Base-by-base conservation (phyloP, 495 filamentous ascomycete genomes). In the Aspergillus hancockii region DNA sequence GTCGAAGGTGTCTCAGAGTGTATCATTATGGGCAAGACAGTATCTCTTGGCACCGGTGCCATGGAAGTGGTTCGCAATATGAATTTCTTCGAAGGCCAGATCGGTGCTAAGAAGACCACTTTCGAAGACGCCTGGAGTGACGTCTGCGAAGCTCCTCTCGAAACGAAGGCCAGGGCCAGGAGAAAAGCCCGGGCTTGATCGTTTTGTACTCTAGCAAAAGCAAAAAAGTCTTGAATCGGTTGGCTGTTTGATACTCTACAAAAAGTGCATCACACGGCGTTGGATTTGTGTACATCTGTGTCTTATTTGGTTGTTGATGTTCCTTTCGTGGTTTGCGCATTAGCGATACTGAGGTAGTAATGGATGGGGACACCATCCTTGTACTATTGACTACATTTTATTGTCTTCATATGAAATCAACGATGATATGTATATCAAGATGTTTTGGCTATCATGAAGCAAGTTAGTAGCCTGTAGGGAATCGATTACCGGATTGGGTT, bases 21-120 rank as follows among this genome's bases (percentile, higher is more conserved):
- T 74, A 98, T 98, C 68, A 98, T 98, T 67, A 93, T 98, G 88
- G 94, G 94, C 28, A 92, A 97, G 82, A 90, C 85, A 32, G 91
- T 98, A 80, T 84, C 82, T 30, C 80, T 97, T 41, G 94, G 94
- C 4, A 98, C 94, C 0, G 94, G 94, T 2, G 90, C 92, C 8
- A 91, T 97, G 82, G 85, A 93, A 70, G 88, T 97, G 16, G 87
- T 96, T 21, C 81, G 92, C 56, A 78, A 83, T 60, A 70, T 98
- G 64, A 86, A 86, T 62, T 79, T 96, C 55, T 78, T 78, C 54
- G 80, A 85, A 49, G 79, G 83, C 23, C 82, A 89, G 65, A 77
- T 91, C n/a, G 77, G 72, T 34, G 73, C 75, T 30, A 85, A 86
- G 68, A 82, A 82, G 63, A 87, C 88, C 1, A 67, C 86, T 43